phyloP scores from a whole-genome alignment of 1,284 basidiomycete genomes.

The Boletus hoseneyae region DNA sequence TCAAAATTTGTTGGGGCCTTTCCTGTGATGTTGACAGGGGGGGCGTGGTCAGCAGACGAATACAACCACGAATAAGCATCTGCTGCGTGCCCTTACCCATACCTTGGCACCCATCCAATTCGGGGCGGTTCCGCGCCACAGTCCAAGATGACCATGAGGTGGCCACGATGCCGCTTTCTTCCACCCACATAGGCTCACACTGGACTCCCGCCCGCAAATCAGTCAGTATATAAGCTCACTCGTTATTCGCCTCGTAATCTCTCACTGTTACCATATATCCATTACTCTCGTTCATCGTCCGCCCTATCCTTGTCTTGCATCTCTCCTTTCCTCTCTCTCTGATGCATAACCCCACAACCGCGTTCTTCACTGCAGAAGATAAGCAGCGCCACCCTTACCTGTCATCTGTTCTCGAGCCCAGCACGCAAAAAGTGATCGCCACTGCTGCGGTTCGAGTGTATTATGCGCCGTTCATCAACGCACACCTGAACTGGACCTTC shows the following conservation, averaged over 20 bases:
- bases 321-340: slow-evolving; percentile 5
- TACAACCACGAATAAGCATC: slow-evolving; percentile 13
- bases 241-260: slow-evolving; percentile 12
- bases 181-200: slow-evolving; percentile 23
- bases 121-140: slow-evolving; percentile 32
- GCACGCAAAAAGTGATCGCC: slow-evolving; percentile 34
- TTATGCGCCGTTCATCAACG: slow-evolving; percentile 48
- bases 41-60: slow-evolving; percentile 16
- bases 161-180: slow-evolving; percentile 35
- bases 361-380: slow-evolving; percentile 37
- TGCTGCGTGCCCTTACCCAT: slow-evolving; percentile 32
- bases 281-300: slow-evolving; percentile 21
- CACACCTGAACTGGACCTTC: slow-evolving; percentile 61
- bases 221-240: slow-evolving; percentile 32
- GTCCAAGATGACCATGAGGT: slow-evolving; percentile 31
- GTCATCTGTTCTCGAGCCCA: slow-evolving; percentile 36
- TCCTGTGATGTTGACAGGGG: slow-evolving; percentile 23
- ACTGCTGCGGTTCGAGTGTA: slow-evolving; percentile 45
- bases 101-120: slow-evolving; percentile 26
- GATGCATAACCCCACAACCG: slow-evolving; percentile 31
- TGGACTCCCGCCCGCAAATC: slow-evolving; percentile 26
- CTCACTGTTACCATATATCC: slow-evolving; percentile 13
- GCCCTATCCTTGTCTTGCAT: slow-evolving; percentile 1
- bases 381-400: slow-evolving; percentile 38
- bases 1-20: slow-evolving; percentile 13